Conservation (phyloP, 2,329 filamentous ascomycete genomes). For the Aspergillus sp. region DNA sequence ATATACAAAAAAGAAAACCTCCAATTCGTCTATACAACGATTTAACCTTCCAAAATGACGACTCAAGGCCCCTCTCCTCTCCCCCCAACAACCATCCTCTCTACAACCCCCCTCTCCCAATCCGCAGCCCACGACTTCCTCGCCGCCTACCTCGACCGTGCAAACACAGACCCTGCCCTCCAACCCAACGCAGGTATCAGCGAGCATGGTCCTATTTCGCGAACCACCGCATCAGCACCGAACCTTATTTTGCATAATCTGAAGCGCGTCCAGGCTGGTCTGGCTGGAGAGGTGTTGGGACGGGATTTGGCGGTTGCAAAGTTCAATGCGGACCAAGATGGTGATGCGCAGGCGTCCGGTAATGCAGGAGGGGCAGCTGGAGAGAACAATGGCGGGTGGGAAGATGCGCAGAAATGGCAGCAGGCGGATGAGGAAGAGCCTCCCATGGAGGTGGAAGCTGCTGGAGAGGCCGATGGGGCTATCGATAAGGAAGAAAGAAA, state of each 20-base stretch:
- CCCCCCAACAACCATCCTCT: conserved; percentile 33
- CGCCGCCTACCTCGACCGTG: conserved; percentile 38
- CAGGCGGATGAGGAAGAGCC: conserved; percentile 25
- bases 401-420: conserved; percentile 37
- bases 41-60: conserved; percentile 25
- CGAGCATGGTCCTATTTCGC: conserved; percentile 38
- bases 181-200: conserved; percentile 42
- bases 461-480: conserved; percentile 20
- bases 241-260: conserved; percentile 42
- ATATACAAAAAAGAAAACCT: neutral
- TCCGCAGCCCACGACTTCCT: conserved; percentile 38
- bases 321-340: conserved; percentile 20
- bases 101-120: conserved; percentile 31
- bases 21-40: neutral
- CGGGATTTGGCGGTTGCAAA: conserved; percentile 36
- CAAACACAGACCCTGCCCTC: conserved; percentile 36
- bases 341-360: no score
- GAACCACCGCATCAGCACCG: conserved; percentile 35
- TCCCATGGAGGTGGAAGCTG: neutral
- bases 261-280: conserved; percentile 40
- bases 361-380: conserved; percentile 15
- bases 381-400: conserved; percentile 25
- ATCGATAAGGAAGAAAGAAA: conserved; percentile 51
- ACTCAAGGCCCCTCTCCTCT: conserved; percentile 31
- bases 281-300: conserved; percentile 38